These are phyloP conservation scores for Claviceps cyperi DNA, from an alignment of 2,329 filamentous ascomycete genomes.

Conservation along the genomic window DNA sequence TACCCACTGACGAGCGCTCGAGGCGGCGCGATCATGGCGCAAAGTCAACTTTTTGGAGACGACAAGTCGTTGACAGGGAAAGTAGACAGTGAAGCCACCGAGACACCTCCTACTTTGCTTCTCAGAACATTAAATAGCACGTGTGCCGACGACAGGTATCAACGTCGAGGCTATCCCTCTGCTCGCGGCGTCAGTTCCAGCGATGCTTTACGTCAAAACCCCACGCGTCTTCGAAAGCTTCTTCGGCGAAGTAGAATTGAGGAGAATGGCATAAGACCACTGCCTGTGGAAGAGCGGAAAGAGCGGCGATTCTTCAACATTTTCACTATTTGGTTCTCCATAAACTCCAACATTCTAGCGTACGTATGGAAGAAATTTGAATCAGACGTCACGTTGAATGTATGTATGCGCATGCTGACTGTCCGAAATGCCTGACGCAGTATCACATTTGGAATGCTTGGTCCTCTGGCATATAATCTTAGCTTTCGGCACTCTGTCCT, in stretches of 20 bases:
- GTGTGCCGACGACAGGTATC: background rate
- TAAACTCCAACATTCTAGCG: constrained; percentile 33
- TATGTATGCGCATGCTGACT: background rate
- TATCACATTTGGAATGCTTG: constrained; percentile 50
- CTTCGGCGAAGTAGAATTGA: constrained; percentile 26
- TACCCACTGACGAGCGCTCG: background rate
- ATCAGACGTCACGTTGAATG: background rate
- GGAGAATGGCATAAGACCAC: constrained; percentile 28
- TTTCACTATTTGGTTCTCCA: constrained; percentile 34
- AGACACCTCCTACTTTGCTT: background rate
- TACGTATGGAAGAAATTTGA: constrained; percentile 11
- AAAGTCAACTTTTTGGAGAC: background rate
- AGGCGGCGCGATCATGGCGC: background rate
- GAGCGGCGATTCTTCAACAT: constrained; percentile 27
- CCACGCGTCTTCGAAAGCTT: constrained; percentile 9
- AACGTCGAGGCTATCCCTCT: background rate
- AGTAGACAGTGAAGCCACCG: background rate
- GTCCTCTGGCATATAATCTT: constrained; percentile 38
- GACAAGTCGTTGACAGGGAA: background rate
- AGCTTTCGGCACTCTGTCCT: constrained; percentile 40
- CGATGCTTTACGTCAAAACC: background rate
- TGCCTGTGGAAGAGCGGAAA: constrained; percentile 26
- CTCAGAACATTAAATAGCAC: background rate
- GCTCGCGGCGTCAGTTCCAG: background rate
- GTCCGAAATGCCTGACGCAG: constrained; percentile 15